phyloP scores from a whole-genome alignment of 2,329 filamentous ascomycete genomes.

The Orbilia oligospora region DNA sequence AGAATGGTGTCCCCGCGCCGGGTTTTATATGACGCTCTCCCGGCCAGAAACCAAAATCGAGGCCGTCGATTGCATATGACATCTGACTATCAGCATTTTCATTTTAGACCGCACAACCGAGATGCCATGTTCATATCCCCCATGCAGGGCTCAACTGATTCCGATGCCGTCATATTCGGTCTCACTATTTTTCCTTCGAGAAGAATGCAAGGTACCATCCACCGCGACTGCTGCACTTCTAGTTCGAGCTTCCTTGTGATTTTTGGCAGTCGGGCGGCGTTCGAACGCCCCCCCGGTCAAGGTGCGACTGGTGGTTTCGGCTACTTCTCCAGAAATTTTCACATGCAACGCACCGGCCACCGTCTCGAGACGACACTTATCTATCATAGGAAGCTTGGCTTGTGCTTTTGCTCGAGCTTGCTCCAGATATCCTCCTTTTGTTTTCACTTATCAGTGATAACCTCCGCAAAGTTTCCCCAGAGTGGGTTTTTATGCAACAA shows the following conservation, averaged over 20 bases:
- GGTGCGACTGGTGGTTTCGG: slow-evolving; percentile 52
- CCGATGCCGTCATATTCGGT: slow-evolving; percentile 43
- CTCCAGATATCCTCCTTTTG: slow-evolving; percentile 41
- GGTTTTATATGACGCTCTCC: slow-evolving; percentile 43
- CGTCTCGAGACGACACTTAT: slow-evolving; percentile 26
- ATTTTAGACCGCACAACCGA: slow-evolving; percentile 55
- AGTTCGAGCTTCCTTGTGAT: slow-evolving; percentile 42
- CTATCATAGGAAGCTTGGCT: slow-evolving; percentile 29
- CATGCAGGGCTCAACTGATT: slow-evolving; percentile 46
- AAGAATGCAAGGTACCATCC: slow-evolving; percentile 51
- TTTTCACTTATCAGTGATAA: slow-evolving; percentile 39
- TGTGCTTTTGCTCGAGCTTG: not conserved
- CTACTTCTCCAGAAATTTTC: slow-evolving; percentile 49
- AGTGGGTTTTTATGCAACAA: slow-evolving; percentile 31
- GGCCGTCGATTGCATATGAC: slow-evolving; percentile 1
- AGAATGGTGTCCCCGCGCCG: slow-evolving; percentile 48
- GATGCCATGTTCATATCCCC: slow-evolving; percentile 52
- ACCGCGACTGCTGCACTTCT: slow-evolving; percentile 9
- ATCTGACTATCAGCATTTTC: slow-evolving; percentile 52
- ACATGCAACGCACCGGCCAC: slow-evolving; percentile 51
- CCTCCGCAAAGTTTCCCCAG: slow-evolving; percentile 51
- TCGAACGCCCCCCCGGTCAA: slow-evolving; percentile 44
- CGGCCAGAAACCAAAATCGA: not conserved
- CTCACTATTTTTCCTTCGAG: slow-evolving; percentile 25
- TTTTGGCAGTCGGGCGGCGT: slow-evolving; percentile 43